A percentile compares a stretch with the other conserved stretches of the same genome.
phyloP scores from a whole-genome alignment of 2,329 filamentous ascomycete species.

The Graphilbum ipis-grandicollis region DNA sequence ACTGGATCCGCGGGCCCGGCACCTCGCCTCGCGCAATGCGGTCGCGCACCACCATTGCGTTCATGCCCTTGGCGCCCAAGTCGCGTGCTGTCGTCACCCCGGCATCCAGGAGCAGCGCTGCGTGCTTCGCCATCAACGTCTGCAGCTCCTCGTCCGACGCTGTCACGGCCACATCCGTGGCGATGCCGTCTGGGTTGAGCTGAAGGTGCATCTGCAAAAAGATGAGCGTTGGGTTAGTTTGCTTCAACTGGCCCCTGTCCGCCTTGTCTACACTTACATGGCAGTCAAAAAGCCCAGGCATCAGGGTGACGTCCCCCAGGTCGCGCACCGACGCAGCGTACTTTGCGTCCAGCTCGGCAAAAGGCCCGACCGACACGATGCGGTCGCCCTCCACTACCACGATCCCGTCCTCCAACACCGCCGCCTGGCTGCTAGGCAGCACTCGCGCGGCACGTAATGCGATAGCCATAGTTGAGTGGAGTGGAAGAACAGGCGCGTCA shows the following conservation, averaged over 20 bases:
- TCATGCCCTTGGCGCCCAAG: constrained; percentile 3
- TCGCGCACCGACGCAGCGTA: neutral
- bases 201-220: constrained; percentile 3
- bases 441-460: constrained; percentile 4
- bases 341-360: neutral
- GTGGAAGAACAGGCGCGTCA: neutral
- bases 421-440: constrained; percentile 3
- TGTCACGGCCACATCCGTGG: neutral
- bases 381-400: constrained; percentile 3
- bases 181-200: constrained; percentile 1
- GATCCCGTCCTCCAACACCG: constrained; percentile 4
- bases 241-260: no score
- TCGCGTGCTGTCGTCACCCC: constrained; percentile 8
- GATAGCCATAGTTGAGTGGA: constrained; percentile 1
- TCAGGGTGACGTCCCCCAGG: constrained; percentile 7
- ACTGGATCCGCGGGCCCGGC: constrained; percentile 5
- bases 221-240: neutral
- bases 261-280: constrained; percentile 4
- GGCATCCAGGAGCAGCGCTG: constrained; percentile 4
- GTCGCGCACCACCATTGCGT: constrained; percentile 2
- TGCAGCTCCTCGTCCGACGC: constrained; percentile 4
- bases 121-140: constrained; percentile 6
- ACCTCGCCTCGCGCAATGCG: constrained; percentile 5
- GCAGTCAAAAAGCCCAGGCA: constrained; percentile 8
- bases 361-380: constrained; percentile 4